Base-by-base conservation (phyloP, 2,329 filamentous ascomycete species). In the Colletotrichum nymphaeae region DNA sequence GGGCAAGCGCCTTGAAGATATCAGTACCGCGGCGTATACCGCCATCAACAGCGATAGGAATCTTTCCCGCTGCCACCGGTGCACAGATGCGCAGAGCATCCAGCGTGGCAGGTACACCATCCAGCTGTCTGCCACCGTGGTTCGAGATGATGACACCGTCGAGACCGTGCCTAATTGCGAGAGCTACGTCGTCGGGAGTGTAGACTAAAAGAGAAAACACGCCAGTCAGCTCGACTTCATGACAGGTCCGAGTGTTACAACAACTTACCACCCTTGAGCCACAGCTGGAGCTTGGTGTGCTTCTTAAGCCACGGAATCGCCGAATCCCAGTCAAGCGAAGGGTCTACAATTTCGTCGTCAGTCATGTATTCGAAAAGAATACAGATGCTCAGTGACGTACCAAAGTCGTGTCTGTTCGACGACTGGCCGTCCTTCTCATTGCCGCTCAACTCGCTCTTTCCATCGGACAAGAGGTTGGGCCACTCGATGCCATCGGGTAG, bases 121-220 rank as follows among this genome's bases (percentile, higher is more conserved):
- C 87, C 0, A 86, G 77, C 52, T 82, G 86, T 58, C 92, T 80
- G 0, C 92, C 93, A 0, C 92, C 93, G 79, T 94, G 93, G 75
- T 94, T 95, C 8, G 87, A 90, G 2, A 94, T 84, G 1, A 94
- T 87, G 62, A 95, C 93, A 0, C 90, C 93, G 74, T 94, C 89
- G 2, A 89, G 88, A 0, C 90, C 91, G 19, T 62, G 53, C 14
- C 65, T 14, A 12, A 86, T 79, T 3, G 85, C 85, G 35, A 84
- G 79, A 19, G 80, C 75, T 1, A 83, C 83, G 72, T 87, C 85
- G 67, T 85, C 83, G 7, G 80, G 78, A 1, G 80, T 84, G 57
- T 80, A 28, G 26, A 28, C 26, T 28, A 28, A 5, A 28, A 28
- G 5, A 28, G 26, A 28, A 28, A 28, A 28, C 5, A 28, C 5